Conservation (phyloP, 805 yeast species). For the Yarrowia bubula region DNA sequence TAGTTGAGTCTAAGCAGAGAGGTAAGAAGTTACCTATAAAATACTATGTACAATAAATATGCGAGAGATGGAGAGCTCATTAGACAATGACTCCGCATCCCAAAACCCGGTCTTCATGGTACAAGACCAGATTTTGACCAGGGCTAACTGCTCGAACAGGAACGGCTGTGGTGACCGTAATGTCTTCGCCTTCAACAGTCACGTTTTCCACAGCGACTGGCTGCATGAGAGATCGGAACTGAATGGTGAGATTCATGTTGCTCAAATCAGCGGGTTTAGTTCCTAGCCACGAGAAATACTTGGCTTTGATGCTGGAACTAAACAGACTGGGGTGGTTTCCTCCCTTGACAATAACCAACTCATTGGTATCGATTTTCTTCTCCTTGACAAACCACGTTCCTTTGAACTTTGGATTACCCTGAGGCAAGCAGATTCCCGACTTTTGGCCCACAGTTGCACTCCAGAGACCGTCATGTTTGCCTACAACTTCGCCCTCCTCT, state of each 20-base stretch:
- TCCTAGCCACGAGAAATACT: constrained; percentile 53
- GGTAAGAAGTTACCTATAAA: background rate
- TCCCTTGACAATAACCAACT: constrained; percentile 76
- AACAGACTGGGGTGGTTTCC: constrained; percentile 56
- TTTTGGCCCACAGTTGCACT: constrained; percentile 92
- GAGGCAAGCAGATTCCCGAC: constrained; percentile 80
- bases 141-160: constrained; percentile 76
- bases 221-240: constrained; percentile 70
- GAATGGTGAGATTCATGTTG: constrained; percentile 46
- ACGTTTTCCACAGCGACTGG: constrained; percentile 46
- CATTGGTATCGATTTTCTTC: constrained; percentile 62
- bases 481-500: constrained; percentile 71
- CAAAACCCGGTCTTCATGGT: constrained; percentile 60
- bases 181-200: constrained; percentile 28
- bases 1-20: background rate
- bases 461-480: constrained; percentile 85
- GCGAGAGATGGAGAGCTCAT: background rate
- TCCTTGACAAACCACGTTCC: constrained; percentile 88
- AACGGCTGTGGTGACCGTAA: constrained; percentile 43
- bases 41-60: constrained; percentile 20
- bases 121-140: constrained; percentile 82
- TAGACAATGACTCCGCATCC: constrained; percentile 46
- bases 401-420: constrained; percentile 67
- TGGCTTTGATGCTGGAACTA: constrained; percentile 45
- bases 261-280: constrained; percentile 26